These are phyloP conservation scores for Drechslera avenae DNA, from an alignment of 2,329 filamentous ascomycete species.

Conservation along the genomic window DNA sequence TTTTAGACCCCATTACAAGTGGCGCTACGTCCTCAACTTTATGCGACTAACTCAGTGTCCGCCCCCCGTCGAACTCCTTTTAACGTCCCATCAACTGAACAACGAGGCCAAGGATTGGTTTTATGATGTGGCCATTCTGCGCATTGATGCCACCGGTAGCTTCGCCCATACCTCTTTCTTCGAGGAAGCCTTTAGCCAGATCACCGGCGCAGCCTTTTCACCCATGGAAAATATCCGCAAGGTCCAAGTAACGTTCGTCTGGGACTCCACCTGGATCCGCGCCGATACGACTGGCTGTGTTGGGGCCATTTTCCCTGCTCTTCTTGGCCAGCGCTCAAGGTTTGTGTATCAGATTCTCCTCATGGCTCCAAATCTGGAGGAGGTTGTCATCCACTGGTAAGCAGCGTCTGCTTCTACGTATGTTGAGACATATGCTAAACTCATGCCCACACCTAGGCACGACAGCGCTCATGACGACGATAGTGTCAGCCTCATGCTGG, in stretches of 20 bases:
- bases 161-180: slow-evolving; percentile 44
- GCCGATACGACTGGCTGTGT: slow-evolving; percentile 20
- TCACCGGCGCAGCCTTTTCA: slow-evolving; percentile 39
- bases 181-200: slow-evolving; percentile 34
- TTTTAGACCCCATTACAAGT: slow-evolving; percentile 30
- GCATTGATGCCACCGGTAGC: slow-evolving; percentile 40
- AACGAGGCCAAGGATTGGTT: slow-evolving; percentile 41
- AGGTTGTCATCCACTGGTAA: slow-evolving; percentile 36
- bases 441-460: slow-evolving; percentile 18
- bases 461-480: slow-evolving; percentile 37
- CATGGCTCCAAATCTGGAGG: slow-evolving; percentile 32
- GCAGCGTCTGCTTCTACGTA: not conserved
- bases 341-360: slow-evolving; percentile 33
- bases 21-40: slow-evolving; percentile 44
- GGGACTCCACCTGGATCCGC: slow-evolving; percentile 43
- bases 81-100: slow-evolving; percentile 37
- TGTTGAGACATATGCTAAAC: not conserved
- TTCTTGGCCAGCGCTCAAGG: slow-evolving; percentile 32
- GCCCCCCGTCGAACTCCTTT: slow-evolving; percentile 37
- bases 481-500: slow-evolving; percentile 25
- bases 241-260: slow-evolving; percentile 39
- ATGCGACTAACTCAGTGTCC: slow-evolving; percentile 39
- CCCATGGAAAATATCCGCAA: slow-evolving; percentile 44
- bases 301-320: slow-evolving; percentile 33
- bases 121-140: slow-evolving; percentile 39